Conservation (phyloP, 2,329 filamentous ascomycete species). For the Clathrospora elynae region DNA sequence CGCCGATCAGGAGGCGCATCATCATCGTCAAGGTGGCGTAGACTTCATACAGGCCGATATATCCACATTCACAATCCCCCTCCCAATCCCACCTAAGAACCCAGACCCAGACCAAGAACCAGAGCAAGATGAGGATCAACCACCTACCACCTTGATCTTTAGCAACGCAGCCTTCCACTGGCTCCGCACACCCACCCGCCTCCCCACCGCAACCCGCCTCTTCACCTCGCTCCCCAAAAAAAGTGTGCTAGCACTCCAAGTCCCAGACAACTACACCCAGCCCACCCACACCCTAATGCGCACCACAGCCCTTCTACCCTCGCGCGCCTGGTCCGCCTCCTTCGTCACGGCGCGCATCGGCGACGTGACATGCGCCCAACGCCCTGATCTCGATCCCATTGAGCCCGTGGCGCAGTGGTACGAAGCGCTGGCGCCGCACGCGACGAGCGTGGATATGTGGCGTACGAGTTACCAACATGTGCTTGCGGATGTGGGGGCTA, state of each 20-base stretch:
- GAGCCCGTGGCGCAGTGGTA: conserved; percentile 57
- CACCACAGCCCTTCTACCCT: conserved; percentile 40
- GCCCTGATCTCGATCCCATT: conserved; percentile 55
- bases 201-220: conserved; percentile 54
- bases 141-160: conserved; percentile 60
- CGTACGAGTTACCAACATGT: conserved; percentile 60
- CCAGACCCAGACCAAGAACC: neutral
- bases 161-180: conserved; percentile 66
- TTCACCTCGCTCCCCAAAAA: conserved; percentile 51
- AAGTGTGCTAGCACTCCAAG: conserved; percentile 61
- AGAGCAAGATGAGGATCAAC: too few species aligned
- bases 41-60: conserved; percentile 58
- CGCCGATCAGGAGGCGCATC: conserved; percentile 38
- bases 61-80: conserved; percentile 49
- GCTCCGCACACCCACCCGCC: conserved; percentile 53
- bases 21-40: conserved; percentile 21
- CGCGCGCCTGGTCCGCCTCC: conserved; percentile 48
- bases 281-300: conserved; percentile 59
- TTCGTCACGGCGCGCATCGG: conserved; percentile 32
- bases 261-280: conserved; percentile 58
- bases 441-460: conserved; percentile 58
- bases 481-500: conserved; percentile 54
- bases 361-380: conserved; percentile 3
- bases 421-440: conserved; percentile 53
- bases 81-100: too few species aligned